Base-by-base conservation (phyloP, 176 grass and related monocot genomes). In the Ensete ventricosum region DNA sequence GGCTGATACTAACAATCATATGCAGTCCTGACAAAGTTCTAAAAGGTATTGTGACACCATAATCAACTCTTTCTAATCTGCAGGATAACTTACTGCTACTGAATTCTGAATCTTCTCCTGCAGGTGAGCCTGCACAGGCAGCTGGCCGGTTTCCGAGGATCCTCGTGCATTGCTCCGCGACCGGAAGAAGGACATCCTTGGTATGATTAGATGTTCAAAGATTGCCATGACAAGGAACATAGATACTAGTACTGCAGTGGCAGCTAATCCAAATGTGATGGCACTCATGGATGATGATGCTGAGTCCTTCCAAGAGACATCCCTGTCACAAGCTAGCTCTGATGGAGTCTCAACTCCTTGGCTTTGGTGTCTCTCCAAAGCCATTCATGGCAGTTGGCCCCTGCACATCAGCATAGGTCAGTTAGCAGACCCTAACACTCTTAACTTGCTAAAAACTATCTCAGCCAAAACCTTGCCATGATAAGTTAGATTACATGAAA, bases 151-250 rank as follows among this genome's bases (percentile, higher is more conserved):
- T 50, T 20, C n/a, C 53, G 9, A 14, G 17, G 53, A 74, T 17
- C 27, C 52, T 34, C 14, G 11, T 1, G 53, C 52, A 74, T 55
- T 74, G 72, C 9, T 26, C 22, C 72, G 21, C 8, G 72, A 34
- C 8, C 53, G 51, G 17, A 57, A 53, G 10, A n/a, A 58, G 52
- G 72, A 29, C 2, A 55, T 23, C 16, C 72, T 74, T 13, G 72
- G 72, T n/a, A 29, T 58, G 14, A 74, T 55, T 34, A 74, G 72
- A 29, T 74, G 53, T 14, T 74, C 72, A 57, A 55, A 57, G 26
- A 74, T 27, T 55, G 72, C 72, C 52, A 74, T 74, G 72, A 74
- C 57, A 24, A 74, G 72, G 52, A 74, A 74, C 72, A 74, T 74
- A 10, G 72, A 58, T 8, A 74, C 53, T 9, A 74, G 16, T 8